Conservation (phyloP, 1,284 basidiomycete genomes). For the Golubevia sp. region DNA sequence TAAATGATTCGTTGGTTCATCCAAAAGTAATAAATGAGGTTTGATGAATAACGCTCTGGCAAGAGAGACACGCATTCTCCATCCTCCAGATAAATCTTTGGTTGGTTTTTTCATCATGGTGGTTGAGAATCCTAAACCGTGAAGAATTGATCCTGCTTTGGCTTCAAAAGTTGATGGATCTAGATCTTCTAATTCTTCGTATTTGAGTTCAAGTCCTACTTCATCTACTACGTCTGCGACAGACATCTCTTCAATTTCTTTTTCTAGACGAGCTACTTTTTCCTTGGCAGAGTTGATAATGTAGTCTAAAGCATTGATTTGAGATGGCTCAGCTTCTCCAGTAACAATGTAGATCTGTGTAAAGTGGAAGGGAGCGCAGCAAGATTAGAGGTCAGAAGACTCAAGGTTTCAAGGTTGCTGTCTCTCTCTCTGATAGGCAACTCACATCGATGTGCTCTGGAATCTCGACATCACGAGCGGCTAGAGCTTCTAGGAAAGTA, state of each 20-base stretch:
- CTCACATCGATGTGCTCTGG: constrained; percentile 84
- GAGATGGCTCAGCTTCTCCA: constrained; percentile 95
- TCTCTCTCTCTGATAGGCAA: not conserved
- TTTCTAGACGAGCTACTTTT: constrained; percentile 94
- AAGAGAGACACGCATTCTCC: constrained; percentile 97
- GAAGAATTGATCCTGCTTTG: constrained; percentile 92
- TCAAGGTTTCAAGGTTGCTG: not conserved
- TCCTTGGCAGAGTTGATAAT: constrained; percentile 88
- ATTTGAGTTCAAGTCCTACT: constrained; percentile 79
- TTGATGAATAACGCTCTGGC: constrained; percentile 95
- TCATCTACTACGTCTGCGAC: constrained; percentile 88
- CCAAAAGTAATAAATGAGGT: constrained; percentile 89
- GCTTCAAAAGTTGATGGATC: constrained; percentile 94
- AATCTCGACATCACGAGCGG: constrained; percentile 78
- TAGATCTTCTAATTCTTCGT: constrained; percentile 96
- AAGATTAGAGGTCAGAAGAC: not conserved
- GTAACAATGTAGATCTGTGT: constrained; percentile 88
- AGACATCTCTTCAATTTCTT: constrained; percentile 91
- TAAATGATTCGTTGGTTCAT: constrained; percentile 75
- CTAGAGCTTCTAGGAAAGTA: constrained; percentile 62
- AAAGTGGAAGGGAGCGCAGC: not conserved
- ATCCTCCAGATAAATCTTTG: constrained; percentile 98
- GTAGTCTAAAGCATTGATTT: constrained; percentile 93
- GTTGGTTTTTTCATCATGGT: constrained; percentile 95
- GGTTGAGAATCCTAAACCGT: constrained; percentile 90